Base-by-base conservation (phyloP, 768 basidiomycete species). In the Rhodotorula sphaerocarpa region DNA sequence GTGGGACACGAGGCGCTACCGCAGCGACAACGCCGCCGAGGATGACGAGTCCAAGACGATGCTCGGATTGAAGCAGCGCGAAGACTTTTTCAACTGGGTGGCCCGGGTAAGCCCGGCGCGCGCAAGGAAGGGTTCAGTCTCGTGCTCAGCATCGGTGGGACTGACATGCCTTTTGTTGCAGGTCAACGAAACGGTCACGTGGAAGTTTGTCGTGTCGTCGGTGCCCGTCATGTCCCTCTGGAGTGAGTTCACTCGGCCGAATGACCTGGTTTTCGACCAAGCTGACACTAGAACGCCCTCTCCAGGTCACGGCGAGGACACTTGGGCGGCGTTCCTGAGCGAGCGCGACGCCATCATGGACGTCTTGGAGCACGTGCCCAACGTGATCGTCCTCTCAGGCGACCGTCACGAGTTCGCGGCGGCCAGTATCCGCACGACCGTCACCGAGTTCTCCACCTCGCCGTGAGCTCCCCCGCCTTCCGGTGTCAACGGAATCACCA, bases 331-430 rank as follows among this genome's bases (percentile, higher is more conserved):
- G 0, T 87, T 80, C 74, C 75, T 79, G 7, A 71, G 73, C 20
- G 86, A 88, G 74, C 83, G 85, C 69, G 77, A 79, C 20, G 74
- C 78, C 0, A 74, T 89, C 18, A 77, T 88, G 33, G 74, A 78
- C 28, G 77, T 80, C 0, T 75, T 89, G 45, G 81, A 84, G 62
- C 78, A 81, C 28, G 82, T 87, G 16, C 84, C 85, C 1, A 87
- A 88, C 69, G 81, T 86, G 50, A 75, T 85, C 70, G 72, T 88
- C 54, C 75, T 88, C 48, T 54, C 50, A 15, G 62, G 62, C 5
- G 87, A 87, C 72, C 79, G 86, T 27, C 87, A 88, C 73, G 86
- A 88, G 75, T 88, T 87, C 70, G 86, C 86, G 2, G 82, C 81
- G 70, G 78, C 61, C 65, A 74, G 47, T 72, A 76, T 63, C 58